These are phyloP conservation scores for Lentinula edodes DNA, from an alignment of 768 basidiomycete genomes.

Conservation along the genomic window DNA sequence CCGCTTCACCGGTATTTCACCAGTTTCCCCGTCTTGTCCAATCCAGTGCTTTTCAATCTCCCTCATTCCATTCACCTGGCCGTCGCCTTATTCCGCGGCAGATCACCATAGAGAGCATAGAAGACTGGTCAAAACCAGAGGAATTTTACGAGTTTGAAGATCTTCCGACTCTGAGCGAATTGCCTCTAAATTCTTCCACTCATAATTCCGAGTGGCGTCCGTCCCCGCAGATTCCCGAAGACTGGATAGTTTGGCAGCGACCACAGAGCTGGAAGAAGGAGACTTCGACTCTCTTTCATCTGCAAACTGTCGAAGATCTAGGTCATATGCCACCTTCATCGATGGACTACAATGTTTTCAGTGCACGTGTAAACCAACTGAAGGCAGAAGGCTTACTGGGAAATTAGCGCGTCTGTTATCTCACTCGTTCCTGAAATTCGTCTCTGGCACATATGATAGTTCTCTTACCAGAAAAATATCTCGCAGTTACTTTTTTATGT, in stretches of 20 bases:
- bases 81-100: not conserved
- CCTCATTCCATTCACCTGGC: not conserved
- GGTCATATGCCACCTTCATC: not conserved
- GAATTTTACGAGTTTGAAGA: not conserved
- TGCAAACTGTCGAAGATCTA: not conserved
- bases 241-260: slow-evolving; percentile 1
- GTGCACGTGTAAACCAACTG: not conserved
- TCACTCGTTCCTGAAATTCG: too few relatives aligned
- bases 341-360: not conserved
- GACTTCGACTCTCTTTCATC: not conserved
- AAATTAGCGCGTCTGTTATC: not conserved
- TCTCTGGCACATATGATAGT: too few relatives aligned
- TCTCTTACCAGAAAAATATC: too few relatives aligned
- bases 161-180: not conserved
- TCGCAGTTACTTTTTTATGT: too few relatives aligned
- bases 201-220: not conserved
- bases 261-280: not conserved
- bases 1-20: not conserved
- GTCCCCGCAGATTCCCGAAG: not conserved
- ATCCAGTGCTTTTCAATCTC: not conserved
- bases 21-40: not conserved
- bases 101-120: not conserved
- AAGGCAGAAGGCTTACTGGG: not conserved
- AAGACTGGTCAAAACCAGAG: not conserved
- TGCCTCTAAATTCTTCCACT: not conserved